A percentile compares a stretch with the other conserved stretches of the same genome.
Conservation (phyloP, 768 basidiomycete genomes). For the Amanita pseudoporphyria region DNA sequence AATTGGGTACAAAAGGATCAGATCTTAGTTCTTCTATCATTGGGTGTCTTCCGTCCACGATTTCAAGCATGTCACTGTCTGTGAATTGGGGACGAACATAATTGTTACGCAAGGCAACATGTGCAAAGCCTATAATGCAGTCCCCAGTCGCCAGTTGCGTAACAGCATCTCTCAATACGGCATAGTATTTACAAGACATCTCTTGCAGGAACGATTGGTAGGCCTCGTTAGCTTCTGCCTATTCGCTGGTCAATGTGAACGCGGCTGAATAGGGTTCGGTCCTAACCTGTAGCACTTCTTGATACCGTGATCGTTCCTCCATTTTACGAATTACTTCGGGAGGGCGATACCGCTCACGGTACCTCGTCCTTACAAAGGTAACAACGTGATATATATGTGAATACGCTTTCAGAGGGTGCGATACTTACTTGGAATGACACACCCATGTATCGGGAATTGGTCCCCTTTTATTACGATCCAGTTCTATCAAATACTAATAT, state of each 20-base stretch:
- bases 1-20: conserved; percentile 84
- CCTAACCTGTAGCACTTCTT: conserved; percentile 52
- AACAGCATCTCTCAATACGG: conserved; percentile 61
- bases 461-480: conserved; percentile 49
- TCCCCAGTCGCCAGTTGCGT: conserved; percentile 79
- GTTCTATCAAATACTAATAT: conserved; percentile 67
- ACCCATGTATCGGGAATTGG: conserved; percentile 49
- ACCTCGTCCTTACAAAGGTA: conserved; percentile 49
- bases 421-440: conserved; percentile 50
- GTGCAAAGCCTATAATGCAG: conserved; percentile 79
- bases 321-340: conserved; percentile 53
- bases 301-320: conserved; percentile 63
- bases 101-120: conserved; percentile 63
- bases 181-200: conserved; percentile 61
- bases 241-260: neutral
- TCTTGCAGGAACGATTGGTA: conserved; percentile 61
- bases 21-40: conserved; percentile 76
- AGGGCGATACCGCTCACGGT: conserved; percentile 63
- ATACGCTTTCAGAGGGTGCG: neutral
- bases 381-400: neutral
- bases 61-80: conserved; percentile 57
- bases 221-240: conserved; percentile 56
- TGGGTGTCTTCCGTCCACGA: conserved; percentile 83
- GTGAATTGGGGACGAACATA: conserved; percentile 76
- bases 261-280: too few species aligned